Percentiles rank a stretch among this genome's conserved stretches.
These are phyloP conservation scores for Cyphellophora attinorum DNA, from an alignment of 2,329 filamentous ascomycete genomes.

Conservation along the genomic window DNA sequence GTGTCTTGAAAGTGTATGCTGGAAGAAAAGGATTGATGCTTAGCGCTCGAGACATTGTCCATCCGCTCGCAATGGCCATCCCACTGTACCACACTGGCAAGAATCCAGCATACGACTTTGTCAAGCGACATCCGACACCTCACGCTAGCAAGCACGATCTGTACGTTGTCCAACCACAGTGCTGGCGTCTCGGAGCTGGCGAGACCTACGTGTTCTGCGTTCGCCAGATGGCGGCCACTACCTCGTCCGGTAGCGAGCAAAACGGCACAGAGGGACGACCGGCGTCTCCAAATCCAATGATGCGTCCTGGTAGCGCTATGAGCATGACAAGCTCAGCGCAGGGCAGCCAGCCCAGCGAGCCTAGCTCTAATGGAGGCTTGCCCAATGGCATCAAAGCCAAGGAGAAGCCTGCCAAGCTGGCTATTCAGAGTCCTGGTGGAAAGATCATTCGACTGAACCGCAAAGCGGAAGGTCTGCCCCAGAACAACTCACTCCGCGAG, in stretches of 20 bases:
- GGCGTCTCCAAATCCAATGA: slow-evolving; percentile 25
- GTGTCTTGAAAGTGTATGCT: slow-evolving; percentile 81
- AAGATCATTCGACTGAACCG: slow-evolving; percentile 69
- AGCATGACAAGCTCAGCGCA: slow-evolving; percentile 49
- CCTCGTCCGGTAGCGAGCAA: slow-evolving; percentile 9
- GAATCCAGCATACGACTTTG: slow-evolving; percentile 89
- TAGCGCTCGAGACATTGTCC: slow-evolving; percentile 90
- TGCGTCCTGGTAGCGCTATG: slow-evolving; percentile 49
- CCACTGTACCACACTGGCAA: slow-evolving; percentile 83
- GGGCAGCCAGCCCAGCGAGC: slow-evolving; percentile 39
- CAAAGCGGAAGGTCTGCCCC: slow-evolving; percentile 37
- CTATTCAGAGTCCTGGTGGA: slow-evolving; percentile 85
- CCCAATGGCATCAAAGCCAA: slow-evolving; percentile 42
- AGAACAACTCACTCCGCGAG: slow-evolving; percentile 22
- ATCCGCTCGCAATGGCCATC: slow-evolving; percentile 80
- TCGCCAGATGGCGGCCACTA: slow-evolving; percentile 69
- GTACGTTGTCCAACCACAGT: slow-evolving; percentile 94
- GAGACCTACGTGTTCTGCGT: slow-evolving; percentile 98
- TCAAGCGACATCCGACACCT: slow-evolving; percentile 86
- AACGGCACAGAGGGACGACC: slow-evolving; percentile 17
- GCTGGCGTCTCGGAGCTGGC: slow-evolving; percentile 75
- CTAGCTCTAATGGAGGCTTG: slow-evolving; percentile 46
- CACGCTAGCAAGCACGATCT: slow-evolving; percentile 96
- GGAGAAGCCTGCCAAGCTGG: slow-evolving; percentile 85
- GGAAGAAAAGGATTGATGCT: slow-evolving; percentile 95